Evolutionary conservation across 768 basidiomycete species (phyloP), one percentile per base, ranked within the genome.

Genomic region (Leccinum subtestaceum): DNA sequence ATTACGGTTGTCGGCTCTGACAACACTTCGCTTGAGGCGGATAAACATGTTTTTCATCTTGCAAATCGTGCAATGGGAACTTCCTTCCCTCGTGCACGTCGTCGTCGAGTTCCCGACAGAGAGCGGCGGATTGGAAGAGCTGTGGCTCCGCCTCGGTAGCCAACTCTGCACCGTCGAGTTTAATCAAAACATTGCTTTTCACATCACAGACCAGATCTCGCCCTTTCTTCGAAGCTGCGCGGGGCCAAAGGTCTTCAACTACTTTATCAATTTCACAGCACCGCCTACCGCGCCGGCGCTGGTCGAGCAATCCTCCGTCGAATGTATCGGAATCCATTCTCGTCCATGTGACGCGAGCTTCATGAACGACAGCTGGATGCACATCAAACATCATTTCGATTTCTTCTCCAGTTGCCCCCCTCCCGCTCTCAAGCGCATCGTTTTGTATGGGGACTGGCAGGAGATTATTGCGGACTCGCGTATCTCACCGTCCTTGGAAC

Each of bases 141-240:
- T 87, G 21, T 86, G 84, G 84, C 71, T 76, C 34, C 63, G 63
- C 17, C 79, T 82, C 53, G 85, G 85, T 25, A 57, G 62, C 49
- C 83, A 81, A 59, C 76, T 88, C 48, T 73, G 75, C 55, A 77
- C 74, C 2, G 74, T 87, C 23, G 86, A 88, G 64, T 78, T 88
- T 56, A 86, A 86, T 34, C 78, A 72, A 60, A 80, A 82, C 66
- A 62, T 84, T 31, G 80, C 77, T 43, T 88, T 88, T 68, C 72
- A 79, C 47, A 67, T 82, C 56, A 54, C 58, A 38, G 85, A 88
- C 63, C 70, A 77, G 57, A 70, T 88, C 52, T 65, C 77, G 5
- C 54, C 67, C 7, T 79, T 84, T 65, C 71, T 89, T 47, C 72
- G 69, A 27, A 65, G 70, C 10, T 84, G 84, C 61, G 71, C 78